Base-by-base conservation (phyloP, 2,329 filamentous ascomycete species). In the Aspergillus sp. region DNA sequence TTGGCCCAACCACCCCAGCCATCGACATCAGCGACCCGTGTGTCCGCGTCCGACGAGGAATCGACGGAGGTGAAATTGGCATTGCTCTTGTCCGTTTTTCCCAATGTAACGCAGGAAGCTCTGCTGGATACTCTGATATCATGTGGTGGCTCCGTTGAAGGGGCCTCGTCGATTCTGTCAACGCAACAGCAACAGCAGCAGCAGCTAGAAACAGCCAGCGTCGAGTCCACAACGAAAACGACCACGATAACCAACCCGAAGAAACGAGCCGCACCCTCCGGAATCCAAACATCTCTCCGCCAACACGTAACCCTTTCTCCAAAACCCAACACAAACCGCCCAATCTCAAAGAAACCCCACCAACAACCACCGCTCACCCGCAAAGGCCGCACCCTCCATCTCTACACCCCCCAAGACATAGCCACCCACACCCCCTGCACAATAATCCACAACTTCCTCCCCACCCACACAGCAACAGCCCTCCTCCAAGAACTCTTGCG, bases 51-150 rank as follows among this genome's bases (percentile, higher is more conserved):
- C 45, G 7, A 82, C 13, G 82, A 90, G 13, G 87, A 95, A 42
- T 84, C 86, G 1, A 98, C 93, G 0, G 93, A 97, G 53, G 75
- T 94, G 58, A 97, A 96, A 62, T 72, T 98, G 12, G 90, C 90
- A 1, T 74, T 95, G 1, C 73, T 98, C 3, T 80, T 85, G 2
- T 97, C 93, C 1, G 70, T 96, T 0, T 79, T 90, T 55, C 82
- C 87, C 0, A 63, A 74, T 0, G 55, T 83, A 3, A 76, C 82
- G 6, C 82, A 86, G 42, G 80, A 84, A 32, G 74, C 77, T 0
- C 74, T 96, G 0, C 77, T 98, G 0, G 91, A 97, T 54, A 73
- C 89, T 5, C 75, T 97, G 0, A 73, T 95, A 0, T 83, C 82
- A 0, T 83, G 87, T 50, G 80, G 91, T 23, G 93, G 93, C 0